Evolutionary conservation across 768 basidiomycete species (phyloP), one percentile per base, ranked within the genome.

Genomic region (Rossbeevera mucosa): DNA sequence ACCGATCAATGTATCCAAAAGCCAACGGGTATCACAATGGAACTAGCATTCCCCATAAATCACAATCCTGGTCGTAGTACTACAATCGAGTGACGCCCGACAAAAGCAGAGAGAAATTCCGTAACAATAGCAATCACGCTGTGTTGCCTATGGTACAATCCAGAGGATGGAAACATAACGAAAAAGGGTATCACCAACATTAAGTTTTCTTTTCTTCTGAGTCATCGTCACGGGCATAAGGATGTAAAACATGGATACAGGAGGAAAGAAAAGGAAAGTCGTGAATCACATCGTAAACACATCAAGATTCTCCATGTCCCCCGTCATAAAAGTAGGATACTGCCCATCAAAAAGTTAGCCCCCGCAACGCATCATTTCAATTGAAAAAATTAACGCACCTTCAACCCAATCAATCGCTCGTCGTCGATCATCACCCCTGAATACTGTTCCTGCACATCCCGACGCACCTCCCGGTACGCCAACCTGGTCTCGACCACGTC

Each of bases 351-450:
- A 43, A 16, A 4, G 16, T 43, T 8, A 43, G 24, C 9, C 24
- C 24, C 2, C 9, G 22, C 16, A 16, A 43, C 14, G 11, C 42
- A 0, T 25, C 22, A 24, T 24, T 12, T 8, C 42, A 25, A 14
- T 7, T 16, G n/a, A 24, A 5, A 5, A n/a, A 16, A n/a, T 4
- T 3, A 6, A 28, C 44, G 31, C 47, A 77, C 76, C 65, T 69
- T 69, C 53, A 77, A 50, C 25, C 74, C 73, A 22, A 77, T 54
- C 25, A 76, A 48, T 47, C 74, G 61, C 40, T 72, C 71, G 24
- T 75, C 72, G 50, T 75, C 76, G 25, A 76, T 67, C 72, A 75
- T 74, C 53, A 74, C 58, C 8, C 75, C 75, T 7, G 68, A 67
- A 50, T 73, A 76, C 1, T 60, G 53, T 11, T 61, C 64, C 36